A percentile compares a stretch with the other conserved stretches of the same genome.
Conservation (phyloP, 441 rosid genomes). For the Brassica hybrid region DNA sequence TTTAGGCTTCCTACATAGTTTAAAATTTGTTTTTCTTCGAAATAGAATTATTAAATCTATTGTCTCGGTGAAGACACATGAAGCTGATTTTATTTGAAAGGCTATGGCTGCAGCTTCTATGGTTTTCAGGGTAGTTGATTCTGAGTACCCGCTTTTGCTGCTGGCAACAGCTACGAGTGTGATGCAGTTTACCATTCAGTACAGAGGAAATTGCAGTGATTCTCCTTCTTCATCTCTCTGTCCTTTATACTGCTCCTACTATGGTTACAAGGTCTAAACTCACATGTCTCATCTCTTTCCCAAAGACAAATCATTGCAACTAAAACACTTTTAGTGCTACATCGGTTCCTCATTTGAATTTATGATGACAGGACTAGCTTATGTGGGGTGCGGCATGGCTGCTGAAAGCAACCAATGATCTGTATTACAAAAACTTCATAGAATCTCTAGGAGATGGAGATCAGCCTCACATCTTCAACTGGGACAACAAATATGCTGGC, state of each 20-base stretch:
- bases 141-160: slow-evolving; percentile 48
- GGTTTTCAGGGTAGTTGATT: slow-evolving; percentile 49
- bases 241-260: slow-evolving; percentile 93
- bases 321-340: neutral
- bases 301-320: slow-evolving; percentile 5
- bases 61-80: no score
- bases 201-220: slow-evolving; percentile 82
- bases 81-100: no score
- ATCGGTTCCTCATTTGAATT: neutral
- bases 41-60: no score
- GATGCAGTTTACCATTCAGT: slow-evolving; percentile 76
- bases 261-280: slow-evolving; percentile 73
- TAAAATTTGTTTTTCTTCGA: no score
- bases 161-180: slow-evolving; percentile 67
- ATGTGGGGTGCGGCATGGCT: slow-evolving; percentile 79
- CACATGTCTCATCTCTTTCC: neutral
- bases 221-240: slow-evolving; percentile 77
- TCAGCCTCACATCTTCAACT: slow-evolving; percentile 64
- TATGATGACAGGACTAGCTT: slow-evolving; percentile 56
- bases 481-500: slow-evolving; percentile 77
- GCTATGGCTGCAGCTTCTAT: neutral
- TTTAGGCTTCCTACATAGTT: no score
- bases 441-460: slow-evolving; percentile 65
- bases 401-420: slow-evolving; percentile 57
- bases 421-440: slow-evolving; percentile 52